Percentiles rank a stretch among this genome's conserved stretches.
Conservation (phyloP, 495 filamentous ascomycete species). For the Trichoderma reesei region DNA sequence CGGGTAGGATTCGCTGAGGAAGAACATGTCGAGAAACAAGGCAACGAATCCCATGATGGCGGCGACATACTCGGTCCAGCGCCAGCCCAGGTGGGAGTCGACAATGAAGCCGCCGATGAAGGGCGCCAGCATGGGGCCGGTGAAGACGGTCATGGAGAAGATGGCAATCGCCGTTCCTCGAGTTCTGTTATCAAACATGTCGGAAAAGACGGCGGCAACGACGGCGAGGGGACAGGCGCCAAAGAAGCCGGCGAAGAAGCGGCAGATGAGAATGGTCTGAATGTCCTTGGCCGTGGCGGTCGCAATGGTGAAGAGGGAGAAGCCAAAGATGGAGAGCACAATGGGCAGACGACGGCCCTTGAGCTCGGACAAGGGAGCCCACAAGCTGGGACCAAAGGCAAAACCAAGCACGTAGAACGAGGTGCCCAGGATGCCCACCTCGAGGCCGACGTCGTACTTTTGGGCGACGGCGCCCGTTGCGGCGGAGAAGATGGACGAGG, state of each 20-base stretch:
- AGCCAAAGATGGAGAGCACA: constrained; percentile 65
- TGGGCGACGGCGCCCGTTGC: constrained; percentile 43
- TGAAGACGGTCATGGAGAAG: constrained; percentile 78
- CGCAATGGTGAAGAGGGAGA: constrained; percentile 63
- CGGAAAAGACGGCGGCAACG: constrained; percentile 79
- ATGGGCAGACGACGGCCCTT: constrained; percentile 65
- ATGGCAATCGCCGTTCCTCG: constrained; percentile 73
- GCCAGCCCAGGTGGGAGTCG: constrained; percentile 61
- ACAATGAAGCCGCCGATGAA: constrained; percentile 80
- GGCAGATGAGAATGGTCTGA: constrained; percentile 72
- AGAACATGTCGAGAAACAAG: constrained; percentile 59
- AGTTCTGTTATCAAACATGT: constrained; percentile 74
- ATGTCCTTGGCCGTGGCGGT: constrained; percentile 68
- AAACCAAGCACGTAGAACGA: constrained; percentile 65
- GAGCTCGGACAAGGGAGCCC: constrained; percentile 71
- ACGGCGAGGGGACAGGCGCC: constrained; percentile 73
- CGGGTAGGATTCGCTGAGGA: constrained; percentile 76
- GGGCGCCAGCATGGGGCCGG: constrained; percentile 69
- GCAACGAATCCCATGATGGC: constrained; percentile 68
- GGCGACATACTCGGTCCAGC: constrained; percentile 70
- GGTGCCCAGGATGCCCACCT: constrained; percentile 56
- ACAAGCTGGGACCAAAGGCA: constrained; percentile 53
- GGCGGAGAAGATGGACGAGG: constrained; percentile 57
- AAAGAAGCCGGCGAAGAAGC: constrained; percentile 73
- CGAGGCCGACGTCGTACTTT: constrained; percentile 45